Evolutionary conservation across 352 stramenopile genomes (phyloP), one percentile per base, ranked within the genome.

Genomic region (Phytophthora foliorum): DNA sequence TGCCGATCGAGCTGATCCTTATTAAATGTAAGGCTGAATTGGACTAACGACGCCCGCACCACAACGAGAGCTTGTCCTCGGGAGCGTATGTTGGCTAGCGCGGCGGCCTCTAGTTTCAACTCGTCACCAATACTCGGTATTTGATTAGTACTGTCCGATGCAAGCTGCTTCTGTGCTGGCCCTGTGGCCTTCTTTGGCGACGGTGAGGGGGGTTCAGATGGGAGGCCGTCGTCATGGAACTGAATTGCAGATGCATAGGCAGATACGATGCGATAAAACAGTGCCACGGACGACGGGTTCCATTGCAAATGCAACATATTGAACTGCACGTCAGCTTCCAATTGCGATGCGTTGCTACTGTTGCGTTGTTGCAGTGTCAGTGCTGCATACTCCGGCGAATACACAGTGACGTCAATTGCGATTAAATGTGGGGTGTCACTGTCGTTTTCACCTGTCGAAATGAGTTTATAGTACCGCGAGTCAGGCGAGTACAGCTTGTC

Each of bases 1-100:
- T 90, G 86, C 21, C 88, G 86, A 42, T 90, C 67, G 2, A 86
- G 44, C 46, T 92, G 71, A 27, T 95, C 86, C 65, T 95, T 95
- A 63, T 95, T 95, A 54, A 95, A 91, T 14, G 88, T 91, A 36
- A 95, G 69, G 51, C 80, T 89, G 44, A 95, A 81, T 44, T 93
- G 75, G 6, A 93, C 84, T 5, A 95, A 57, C 14, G 88, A 93
- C 9, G 84, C 82, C 22, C 81, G 74, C 39, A 92, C 48, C 17
- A 89, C 31, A 5, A 86, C 52, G 17, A 67, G 31, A 51, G 68
- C 55, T 14, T 65, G 60, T 56, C 63, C 64, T 45, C 60, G 51
- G 2, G 54, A 53, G 5, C 57, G 68, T 31, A 79, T 25, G 4
- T 29, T 74, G 19, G 45, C 27, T 32, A 65, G 39, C 2, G 17